Percentiles rank a stretch among this genome's conserved stretches.
Conservation (phyloP, 2,329 filamentous ascomycete genomes). For the Tolypocladium nubicola region DNA sequence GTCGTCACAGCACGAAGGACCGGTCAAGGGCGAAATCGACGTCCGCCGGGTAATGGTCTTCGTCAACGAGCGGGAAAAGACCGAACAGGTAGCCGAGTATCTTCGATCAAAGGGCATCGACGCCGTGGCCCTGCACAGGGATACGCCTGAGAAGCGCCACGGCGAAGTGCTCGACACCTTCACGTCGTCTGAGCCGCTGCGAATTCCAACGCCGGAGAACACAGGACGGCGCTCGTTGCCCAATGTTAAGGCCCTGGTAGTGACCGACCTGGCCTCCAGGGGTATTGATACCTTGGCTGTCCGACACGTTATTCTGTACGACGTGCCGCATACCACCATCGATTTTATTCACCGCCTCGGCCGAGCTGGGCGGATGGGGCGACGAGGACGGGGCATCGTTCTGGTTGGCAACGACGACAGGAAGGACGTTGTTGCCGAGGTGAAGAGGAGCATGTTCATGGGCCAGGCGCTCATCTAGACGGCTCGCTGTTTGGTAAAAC, state of each 20-base stretch:
- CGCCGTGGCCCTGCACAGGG: constrained; percentile 73
- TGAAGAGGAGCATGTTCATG: constrained; percentile 80
- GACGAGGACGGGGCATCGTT: constrained; percentile 80
- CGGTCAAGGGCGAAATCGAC: constrained; percentile 45
- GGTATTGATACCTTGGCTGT: constrained; percentile 93
- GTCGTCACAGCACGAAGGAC: constrained; percentile 45
- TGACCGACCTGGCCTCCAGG: constrained; percentile 82
- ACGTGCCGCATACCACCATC: constrained; percentile 95
- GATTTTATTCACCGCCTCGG: constrained; percentile 97
- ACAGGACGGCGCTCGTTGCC: constrained; percentile 42
- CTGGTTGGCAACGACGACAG: constrained; percentile 83
- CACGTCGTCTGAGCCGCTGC: constrained; percentile 39
- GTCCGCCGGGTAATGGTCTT: constrained; percentile 87
- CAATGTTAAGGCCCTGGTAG: constrained; percentile 85
- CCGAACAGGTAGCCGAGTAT: constrained; percentile 69
- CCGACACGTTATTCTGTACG: constrained; percentile 83
- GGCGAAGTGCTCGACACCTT: constrained; percentile 69
- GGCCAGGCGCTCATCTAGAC: constrained; percentile 58
- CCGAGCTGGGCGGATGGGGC: constrained; percentile 83
- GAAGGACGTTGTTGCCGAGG: constrained; percentile 82
- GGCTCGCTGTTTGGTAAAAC: background rate
- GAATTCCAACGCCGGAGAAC: constrained; percentile 16
- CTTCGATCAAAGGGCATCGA: constrained; percentile 79
- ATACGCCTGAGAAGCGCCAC: constrained; percentile 69
- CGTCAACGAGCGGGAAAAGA: constrained; percentile 90